Percentiles rank a stretch among this genome's conserved stretches.
Evolutionary conservation across 352 stramenopile genomes (phyloP).

Genomic region (Poterioochromonas sp.): DNA sequence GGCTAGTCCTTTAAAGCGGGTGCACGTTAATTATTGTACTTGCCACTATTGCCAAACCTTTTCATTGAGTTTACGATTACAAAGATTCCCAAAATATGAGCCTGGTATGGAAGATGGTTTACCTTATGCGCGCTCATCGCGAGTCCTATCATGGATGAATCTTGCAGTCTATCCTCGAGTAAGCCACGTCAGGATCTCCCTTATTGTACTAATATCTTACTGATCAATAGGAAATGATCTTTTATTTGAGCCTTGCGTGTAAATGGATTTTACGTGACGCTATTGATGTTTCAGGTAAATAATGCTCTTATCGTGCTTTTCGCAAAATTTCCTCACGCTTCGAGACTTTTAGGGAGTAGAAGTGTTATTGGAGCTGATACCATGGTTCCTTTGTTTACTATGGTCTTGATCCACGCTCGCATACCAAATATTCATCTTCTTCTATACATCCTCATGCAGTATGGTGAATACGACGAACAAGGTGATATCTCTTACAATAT

Average conservation of each 20-base stretch:
- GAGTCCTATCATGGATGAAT: not conserved
- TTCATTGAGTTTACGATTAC: not conserved
- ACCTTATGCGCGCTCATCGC: not conserved
- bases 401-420: not conserved
- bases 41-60: not conserved
- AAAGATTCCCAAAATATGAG: not conserved
- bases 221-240: slow-evolving; percentile 8
- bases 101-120: not conserved
- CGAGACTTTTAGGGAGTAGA: not conserved
- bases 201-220: not conserved
- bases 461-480: not conserved
- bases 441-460: not conserved
- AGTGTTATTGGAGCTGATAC: slow-evolving; percentile 8
- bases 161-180: not conserved
- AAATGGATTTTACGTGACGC: slow-evolving; percentile 22
- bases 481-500: slow-evolving; percentile 23
- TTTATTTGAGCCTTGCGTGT: slow-evolving; percentile 4
- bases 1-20: too few relatives aligned
- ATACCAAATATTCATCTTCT: slow-evolving; percentile 15
- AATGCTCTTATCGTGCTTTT: not conserved
- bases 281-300: slow-evolving; percentile 12
- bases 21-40: too few relatives aligned
- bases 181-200: not conserved
- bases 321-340: not conserved
- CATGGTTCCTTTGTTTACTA: slow-evolving; percentile 7